Base-by-base conservation (phyloP, 495 filamentous ascomycete species). In the Xylaria longipes region DNA sequence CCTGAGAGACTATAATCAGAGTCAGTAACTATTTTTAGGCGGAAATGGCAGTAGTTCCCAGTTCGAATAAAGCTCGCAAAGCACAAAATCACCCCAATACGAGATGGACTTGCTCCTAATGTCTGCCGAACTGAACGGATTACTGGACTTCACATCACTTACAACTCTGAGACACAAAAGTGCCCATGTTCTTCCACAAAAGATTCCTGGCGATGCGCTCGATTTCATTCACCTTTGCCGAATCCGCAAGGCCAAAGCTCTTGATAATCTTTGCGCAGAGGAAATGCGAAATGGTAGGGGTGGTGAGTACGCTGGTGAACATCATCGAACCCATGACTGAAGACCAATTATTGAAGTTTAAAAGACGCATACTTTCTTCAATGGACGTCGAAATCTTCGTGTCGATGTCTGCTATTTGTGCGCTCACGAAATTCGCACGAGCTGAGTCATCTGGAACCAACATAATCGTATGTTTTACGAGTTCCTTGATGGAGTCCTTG, bases 241-340 rank as follows among this genome's bases (percentile, higher is more conserved):
- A 65, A 11, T 52, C 39, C 58, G 69, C 27, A 46, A 71, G 69
- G 5, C 69, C 69, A 7, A 71, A 71, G 41, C 61, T 58, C 35
- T 66, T 71, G 50, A 71, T 71, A 22, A 71, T 71, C 41, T 37
- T 71, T 17, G 69, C n/a, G 52, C 69, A 71, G n/a, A 71, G 69
- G 62, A 71, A 71, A n/a, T 71, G 69, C 27, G 69, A 71, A 43
- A 71, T 71, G 8, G 69, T 71, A 12, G 69, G 69, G 5, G 69
- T 66, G 2, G 69, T 71, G 48, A 71, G 11, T n/a, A 71, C 11
- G 41, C 69, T 71, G 20, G 69, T 66, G 52, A 71, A 66, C 69
- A 71, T 71, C 69, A 65, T 65, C 41, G 69, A 71, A 20, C 69
- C 69, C 69, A 71, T 71, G 41, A 71, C 15, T 25, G 60, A 8